Evolutionary conservation across 768 basidiomycete genomes (phyloP).

Genomic region (Polyporus arcularius): DNA sequence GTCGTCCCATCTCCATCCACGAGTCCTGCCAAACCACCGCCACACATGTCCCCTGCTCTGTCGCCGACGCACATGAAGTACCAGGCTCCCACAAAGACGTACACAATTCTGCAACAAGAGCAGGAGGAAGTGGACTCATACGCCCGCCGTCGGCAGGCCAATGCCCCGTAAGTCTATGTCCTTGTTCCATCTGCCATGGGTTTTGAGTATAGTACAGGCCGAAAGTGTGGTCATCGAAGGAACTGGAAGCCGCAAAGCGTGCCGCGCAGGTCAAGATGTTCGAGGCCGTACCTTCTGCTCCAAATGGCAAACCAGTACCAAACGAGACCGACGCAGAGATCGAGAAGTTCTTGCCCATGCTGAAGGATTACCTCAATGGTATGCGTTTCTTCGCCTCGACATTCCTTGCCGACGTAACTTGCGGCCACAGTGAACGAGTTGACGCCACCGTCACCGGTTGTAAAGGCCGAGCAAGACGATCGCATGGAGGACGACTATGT

Average conservation of each 20-base stretch:
- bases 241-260: constrained; percentile 34
- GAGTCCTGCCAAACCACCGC: not conserved
- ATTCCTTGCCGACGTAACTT: not conserved
- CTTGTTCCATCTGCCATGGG: not conserved
- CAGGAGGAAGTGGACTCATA: not conserved
- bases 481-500: constrained; percentile 63
- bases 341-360: constrained; percentile 75
- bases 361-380: constrained; percentile 76
- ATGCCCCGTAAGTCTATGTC: constrained; percentile 28
- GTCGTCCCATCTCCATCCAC: not conserved
- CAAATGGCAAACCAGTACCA: not conserved
- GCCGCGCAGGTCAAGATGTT: constrained; percentile 61
- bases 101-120: constrained; percentile 26
- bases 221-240: constrained; percentile 54
- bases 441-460: constrained; percentile 6
- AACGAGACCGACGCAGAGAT: constrained; percentile 55
- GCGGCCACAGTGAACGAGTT: constrained; percentile 34
- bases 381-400: constrained; percentile 21
- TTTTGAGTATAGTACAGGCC: constrained; percentile 42
- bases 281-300: constrained; percentile 56
- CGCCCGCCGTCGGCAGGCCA: constrained; percentile 10
- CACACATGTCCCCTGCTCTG: not conserved
- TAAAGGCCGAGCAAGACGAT: not conserved
- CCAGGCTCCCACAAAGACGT: constrained; percentile 18
- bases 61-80: not conserved